Conservation (phyloP, 2,329 filamentous ascomycete genomes). For the Hymenotorrendiella dingleyae region DNA sequence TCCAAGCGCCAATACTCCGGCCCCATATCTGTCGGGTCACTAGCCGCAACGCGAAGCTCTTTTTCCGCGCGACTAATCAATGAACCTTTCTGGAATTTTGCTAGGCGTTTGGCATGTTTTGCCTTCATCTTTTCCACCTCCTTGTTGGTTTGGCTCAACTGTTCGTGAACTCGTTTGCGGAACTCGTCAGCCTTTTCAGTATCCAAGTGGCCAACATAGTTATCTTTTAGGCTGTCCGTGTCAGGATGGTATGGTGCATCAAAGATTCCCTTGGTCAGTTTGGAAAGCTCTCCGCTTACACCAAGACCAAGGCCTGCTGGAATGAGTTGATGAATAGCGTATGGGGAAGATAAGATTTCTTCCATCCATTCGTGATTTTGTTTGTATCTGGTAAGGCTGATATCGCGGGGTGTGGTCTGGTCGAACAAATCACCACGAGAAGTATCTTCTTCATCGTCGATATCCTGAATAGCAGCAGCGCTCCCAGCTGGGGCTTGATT, state of each 20-base stretch:
- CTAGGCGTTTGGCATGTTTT: constrained; percentile 69
- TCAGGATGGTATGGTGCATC: constrained; percentile 52
- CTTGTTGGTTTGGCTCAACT: constrained; percentile 64
- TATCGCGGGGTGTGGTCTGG: constrained; percentile 79
- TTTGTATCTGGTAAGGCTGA: constrained; percentile 79
- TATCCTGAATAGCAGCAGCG: constrained; percentile 26
- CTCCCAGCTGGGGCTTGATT: constrained; percentile 14
- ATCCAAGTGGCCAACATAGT: constrained; percentile 63
- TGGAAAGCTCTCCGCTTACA: constrained; percentile 72
- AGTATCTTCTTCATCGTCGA: constrained; percentile 88
- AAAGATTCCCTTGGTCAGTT: constrained; percentile 80
- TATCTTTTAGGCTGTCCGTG: constrained; percentile 45
- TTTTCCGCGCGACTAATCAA: constrained; percentile 69
- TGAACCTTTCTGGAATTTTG: constrained; percentile 65
- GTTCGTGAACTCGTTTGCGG: constrained; percentile 67
- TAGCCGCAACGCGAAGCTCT: constrained; percentile 61
- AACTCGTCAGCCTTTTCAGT: constrained; percentile 78
- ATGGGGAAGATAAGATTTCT: constrained; percentile 87
- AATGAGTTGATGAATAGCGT: constrained; percentile 76
- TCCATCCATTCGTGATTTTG: constrained; percentile 99
- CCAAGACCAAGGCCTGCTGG: constrained; percentile 85
- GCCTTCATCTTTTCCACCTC: constrained; percentile 83
- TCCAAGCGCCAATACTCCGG: constrained; percentile 60
- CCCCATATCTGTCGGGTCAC: constrained; percentile 47
- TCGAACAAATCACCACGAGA: constrained; percentile 86